phyloP scores from a whole-genome alignment of 1,284 basidiomycete genomes.

The Sanguinoderma infundibulare region DNA sequence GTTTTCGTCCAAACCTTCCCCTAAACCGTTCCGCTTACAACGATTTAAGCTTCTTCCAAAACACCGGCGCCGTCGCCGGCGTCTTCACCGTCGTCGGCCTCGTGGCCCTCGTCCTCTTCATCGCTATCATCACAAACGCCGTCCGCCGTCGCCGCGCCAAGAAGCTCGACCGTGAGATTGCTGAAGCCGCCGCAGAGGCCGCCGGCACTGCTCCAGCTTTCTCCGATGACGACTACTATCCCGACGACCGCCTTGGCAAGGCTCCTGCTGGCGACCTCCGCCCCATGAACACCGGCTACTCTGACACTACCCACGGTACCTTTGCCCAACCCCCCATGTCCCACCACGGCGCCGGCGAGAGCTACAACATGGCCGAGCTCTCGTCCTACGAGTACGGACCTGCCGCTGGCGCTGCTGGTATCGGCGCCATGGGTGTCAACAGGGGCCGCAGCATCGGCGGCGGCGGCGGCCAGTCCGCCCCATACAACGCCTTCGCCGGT shows the following conservation, averaged over 20 bases:
- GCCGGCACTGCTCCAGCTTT: conserved; percentile 51
- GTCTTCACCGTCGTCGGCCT: conserved; percentile 72
- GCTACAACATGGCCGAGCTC: conserved; percentile 60
- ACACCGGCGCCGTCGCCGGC: conserved; percentile 72
- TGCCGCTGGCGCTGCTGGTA: conserved; percentile 34
- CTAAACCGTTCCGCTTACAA: background rate
- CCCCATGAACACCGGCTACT: conserved; percentile 44
- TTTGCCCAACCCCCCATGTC: conserved; percentile 54
- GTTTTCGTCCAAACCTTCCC: background rate
- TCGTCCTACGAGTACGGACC: conserved; percentile 38
- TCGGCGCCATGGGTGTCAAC: conserved; percentile 36
- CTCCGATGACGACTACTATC: conserved; percentile 50
- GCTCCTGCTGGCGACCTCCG: conserved; percentile 21
- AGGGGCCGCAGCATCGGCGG: conserved; percentile 30
- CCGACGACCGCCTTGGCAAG: conserved; percentile 29
- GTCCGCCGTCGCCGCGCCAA: conserved; percentile 65
- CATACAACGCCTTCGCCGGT: conserved; percentile 40
- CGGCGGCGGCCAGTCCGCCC: conserved; percentile 27
- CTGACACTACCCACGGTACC: conserved; percentile 67
- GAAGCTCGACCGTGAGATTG: conserved; percentile 71
- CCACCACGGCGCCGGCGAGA: conserved; percentile 38
- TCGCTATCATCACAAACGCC: conserved; percentile 55
- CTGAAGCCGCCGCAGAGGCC: conserved; percentile 52
- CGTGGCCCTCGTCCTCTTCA: conserved; percentile 51
- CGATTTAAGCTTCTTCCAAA: conserved; percentile 64